Conservation (phyloP, 1,139 yeast genomes). For the Waltiozyma sp. region DNA sequence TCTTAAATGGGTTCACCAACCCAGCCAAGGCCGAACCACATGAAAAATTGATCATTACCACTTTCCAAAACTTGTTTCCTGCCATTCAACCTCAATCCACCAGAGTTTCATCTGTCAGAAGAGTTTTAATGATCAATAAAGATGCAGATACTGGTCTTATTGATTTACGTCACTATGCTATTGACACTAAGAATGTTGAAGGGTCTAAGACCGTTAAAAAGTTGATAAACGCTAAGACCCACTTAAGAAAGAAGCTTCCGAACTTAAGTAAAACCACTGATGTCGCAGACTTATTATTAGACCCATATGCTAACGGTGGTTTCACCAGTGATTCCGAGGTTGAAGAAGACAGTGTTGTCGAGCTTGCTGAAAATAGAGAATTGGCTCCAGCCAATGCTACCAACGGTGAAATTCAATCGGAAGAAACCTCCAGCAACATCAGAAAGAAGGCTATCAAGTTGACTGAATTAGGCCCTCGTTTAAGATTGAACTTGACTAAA, state of each 20-base stretch:
- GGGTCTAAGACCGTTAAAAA: constrained; percentile 73
- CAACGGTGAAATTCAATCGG: constrained; percentile 13
- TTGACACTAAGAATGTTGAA: constrained; percentile 80
- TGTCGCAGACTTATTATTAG: constrained; percentile 74
- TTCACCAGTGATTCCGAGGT: constrained; percentile 88
- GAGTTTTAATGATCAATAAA: constrained; percentile 78
- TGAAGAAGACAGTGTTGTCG: constrained; percentile 84
- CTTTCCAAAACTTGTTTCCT: constrained; percentile 94
- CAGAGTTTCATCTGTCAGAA: constrained; percentile 58
- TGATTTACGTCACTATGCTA: constrained; percentile 83
- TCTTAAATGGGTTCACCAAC: constrained; percentile 74
- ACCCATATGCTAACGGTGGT: constrained; percentile 70
- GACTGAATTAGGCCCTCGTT: constrained; percentile 89
- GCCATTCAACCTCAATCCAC: constrained; percentile 78
- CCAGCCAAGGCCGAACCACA: constrained; percentile 46
- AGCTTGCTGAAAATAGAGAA: constrained; percentile 36
- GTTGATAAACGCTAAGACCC: constrained; percentile 54
- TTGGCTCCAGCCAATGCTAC: constrained; percentile 10
- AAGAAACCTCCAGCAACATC: constrained; percentile 22
- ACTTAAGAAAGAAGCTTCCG: constrained; percentile 59
- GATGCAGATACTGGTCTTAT: constrained; percentile 59
- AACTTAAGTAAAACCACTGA: constrained; percentile 59
- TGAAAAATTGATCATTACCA: constrained; percentile 76
- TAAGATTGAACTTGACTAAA: constrained; percentile 65
- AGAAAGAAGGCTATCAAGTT: constrained; percentile 84